Evolutionary conservation across 371 early-diverging fungal genomes (phyloP), one percentile per base, ranked within the genome.

Genomic region (Haplosporangium sp.): DNA sequence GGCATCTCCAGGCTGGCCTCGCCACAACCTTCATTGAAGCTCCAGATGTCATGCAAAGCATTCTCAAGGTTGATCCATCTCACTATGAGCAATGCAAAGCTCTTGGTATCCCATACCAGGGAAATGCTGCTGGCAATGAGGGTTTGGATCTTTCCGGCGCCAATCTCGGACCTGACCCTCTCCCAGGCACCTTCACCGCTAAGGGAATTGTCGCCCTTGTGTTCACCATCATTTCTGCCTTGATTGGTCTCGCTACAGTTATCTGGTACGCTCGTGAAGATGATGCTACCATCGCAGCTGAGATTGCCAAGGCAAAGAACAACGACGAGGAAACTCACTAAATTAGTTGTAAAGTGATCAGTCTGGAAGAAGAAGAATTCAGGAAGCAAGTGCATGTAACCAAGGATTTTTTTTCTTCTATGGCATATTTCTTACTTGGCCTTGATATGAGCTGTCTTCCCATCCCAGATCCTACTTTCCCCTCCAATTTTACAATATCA

Each of bases 151-250:
- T 92, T 34, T 50, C 58, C 3, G 92, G 91, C 61, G 86, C 74
- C 13, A 85, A 86, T 8, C 65, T 74, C 20, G 91, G 92, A 1
- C 88, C 93, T 7, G 65, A 76, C 10, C 69, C 84, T 48, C 85
- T 91, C 20, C 82, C 84, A 48, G 87, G 85, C 35, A 88, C 85
- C 6, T 91, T 92, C 77, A 89, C 91, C 10, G 61, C 82, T 27
- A 90, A 88, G 82, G 94, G 92, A 4, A 90, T 88, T 70, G 89
- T 88, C 39, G 92, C 93, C 0, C 82, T 94, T 77, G 90, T 88
- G 11, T 91, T 86, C 2, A 91, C 91, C 71, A 86, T 93, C 55
- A 61, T 94, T 27, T 76, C 90, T 34, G 94, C 94, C 52, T 52
- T 95, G 3, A 61, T 93, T 61, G 95, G 95, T 61, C 87, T 94